Evolutionary conservation across 2,329 filamentous ascomycete species (phyloP), one percentile per base, ranked within the genome.

Genomic region (Didymella sp.): DNA sequence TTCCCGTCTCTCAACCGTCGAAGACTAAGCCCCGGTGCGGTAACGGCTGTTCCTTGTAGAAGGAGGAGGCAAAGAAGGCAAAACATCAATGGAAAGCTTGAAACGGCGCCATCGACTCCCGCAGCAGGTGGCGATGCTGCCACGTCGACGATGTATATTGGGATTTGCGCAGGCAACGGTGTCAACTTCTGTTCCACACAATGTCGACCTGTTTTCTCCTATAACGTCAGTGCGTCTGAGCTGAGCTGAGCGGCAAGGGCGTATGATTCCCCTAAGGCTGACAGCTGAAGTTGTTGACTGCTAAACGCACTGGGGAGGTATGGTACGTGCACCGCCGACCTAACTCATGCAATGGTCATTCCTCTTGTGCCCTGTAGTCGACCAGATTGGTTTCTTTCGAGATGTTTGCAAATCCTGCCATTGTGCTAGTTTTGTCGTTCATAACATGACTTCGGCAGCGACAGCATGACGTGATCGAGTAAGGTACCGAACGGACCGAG

Each of bases 41-140:
- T 27, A 31, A 37, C 35, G 13, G 5, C 11, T 19, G 13, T 47
- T 17, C 17, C 24, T 11, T 21, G 31, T 19, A 21, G 31, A 45
- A 47, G 22, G 28, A 38, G 31, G 45, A 28, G 31, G 30, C 31
- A 45, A 45, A 47, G 22, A 38, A 38, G 31, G 45, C 45, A 47
- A 38, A 12, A 19, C 22, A 11, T 22, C 22, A 47, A 27, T 12
- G 9, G 19, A 21, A n/a, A 4, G 19, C 15, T 19, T 13, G 33
- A 47, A 25, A 46, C 43, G 7, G 30, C n/a, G 24, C 40, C 12
- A 28, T 11, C 9, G 6, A 43, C 6, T 11, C 15, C 22, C 19
- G 21, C 21, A 37, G 21, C 31, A 35, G 43, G 17, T 17, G 28
- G 13, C 11, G 43, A 25, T 27, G 31, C 45, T 47, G 31, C 33